A percentile compares a stretch with the other conserved stretches of the same genome.
phyloP scores from a whole-genome alignment of 768 basidiomycete species.

The Tephrocybe sp. region DNA sequence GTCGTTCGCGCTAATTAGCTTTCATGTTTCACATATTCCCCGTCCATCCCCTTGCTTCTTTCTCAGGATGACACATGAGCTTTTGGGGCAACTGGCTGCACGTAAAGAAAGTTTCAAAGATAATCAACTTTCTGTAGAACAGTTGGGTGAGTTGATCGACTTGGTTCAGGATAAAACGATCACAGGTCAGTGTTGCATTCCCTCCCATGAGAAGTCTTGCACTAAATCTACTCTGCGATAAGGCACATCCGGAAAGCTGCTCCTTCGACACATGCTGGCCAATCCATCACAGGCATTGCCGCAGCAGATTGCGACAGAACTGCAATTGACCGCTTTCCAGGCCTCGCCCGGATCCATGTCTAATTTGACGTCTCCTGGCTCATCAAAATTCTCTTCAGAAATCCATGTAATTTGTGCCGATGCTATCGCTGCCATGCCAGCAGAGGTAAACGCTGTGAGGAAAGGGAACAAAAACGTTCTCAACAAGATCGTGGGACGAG shows the following conservation, averaged over 20 bases:
- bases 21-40: slow-evolving; percentile 5
- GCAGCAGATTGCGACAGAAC: slow-evolving; percentile 44
- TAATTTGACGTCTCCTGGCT: slow-evolving; percentile 10
- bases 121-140: slow-evolving; percentile 57
- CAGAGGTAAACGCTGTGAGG: slow-evolving; percentile 63
- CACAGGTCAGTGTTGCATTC: slow-evolving; percentile 52
- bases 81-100: slow-evolving; percentile 74
- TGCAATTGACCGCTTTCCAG: slow-evolving; percentile 46
- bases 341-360: slow-evolving; percentile 12
- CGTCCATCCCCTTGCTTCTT: not conserved
- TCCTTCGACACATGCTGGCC: slow-evolving; percentile 71
- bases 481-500: slow-evolving; percentile 79
- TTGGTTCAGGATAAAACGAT: slow-evolving; percentile 65
- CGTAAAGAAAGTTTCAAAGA: slow-evolving; percentile 53
- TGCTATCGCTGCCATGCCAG: slow-evolving; percentile 67
- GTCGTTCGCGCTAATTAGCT: not conserved
- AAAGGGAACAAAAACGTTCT: slow-evolving; percentile 75
- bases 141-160: slow-evolving; percentile 79
- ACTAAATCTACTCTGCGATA: slow-evolving; percentile 7
- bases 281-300: slow-evolving; percentile 37
- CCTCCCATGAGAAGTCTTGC: not conserved
- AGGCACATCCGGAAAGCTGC: slow-evolving; percentile 79
- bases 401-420: slow-evolving; percentile 56
- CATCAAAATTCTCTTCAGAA: slow-evolving; percentile 27
- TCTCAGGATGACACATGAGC: slow-evolving; percentile 83